Percentiles rank a stretch among this genome's conserved stretches.
phyloP scores from a whole-genome alignment of 2,329 filamentous ascomycete species.

The Fusarium palustre region DNA sequence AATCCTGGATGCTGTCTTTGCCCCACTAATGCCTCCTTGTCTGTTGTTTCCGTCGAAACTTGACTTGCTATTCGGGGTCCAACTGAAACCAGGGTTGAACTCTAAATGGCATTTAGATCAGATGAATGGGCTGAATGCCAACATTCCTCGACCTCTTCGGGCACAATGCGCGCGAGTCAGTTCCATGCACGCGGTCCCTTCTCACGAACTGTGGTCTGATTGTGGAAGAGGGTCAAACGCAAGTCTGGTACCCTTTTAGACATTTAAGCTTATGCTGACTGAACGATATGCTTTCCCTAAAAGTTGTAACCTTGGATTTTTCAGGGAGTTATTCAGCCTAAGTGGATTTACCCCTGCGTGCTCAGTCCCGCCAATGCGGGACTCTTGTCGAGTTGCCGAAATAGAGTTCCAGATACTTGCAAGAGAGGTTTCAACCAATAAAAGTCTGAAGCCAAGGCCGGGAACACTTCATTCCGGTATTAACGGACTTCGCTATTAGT shows the following conservation, averaged over 20 bases:
- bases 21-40: not conserved
- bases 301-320: not conserved
- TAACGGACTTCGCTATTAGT: not conserved
- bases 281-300: not conserved
- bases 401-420: not conserved
- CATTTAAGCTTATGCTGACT: not conserved
- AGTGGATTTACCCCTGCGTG: not conserved
- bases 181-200: not conserved
- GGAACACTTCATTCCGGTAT: not conserved
- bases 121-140: not conserved
- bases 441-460: not conserved
- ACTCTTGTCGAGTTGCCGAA: not conserved
- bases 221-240: not conserved
- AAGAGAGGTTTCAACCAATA: not conserved
- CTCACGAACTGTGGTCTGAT: not conserved
- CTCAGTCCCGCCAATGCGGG: not conserved
- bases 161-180: not conserved
- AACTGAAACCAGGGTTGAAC: constrained; percentile 1
- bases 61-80: not conserved
- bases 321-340: not conserved
- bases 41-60: not conserved
- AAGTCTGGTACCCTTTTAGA: not conserved
- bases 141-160: too few relatives aligned
- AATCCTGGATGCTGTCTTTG: not conserved
- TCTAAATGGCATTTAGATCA: not conserved